phyloP scores from a whole-genome alignment of 2,329 filamentous ascomycete genomes.

The Ampelomyces quisqualis region DNA sequence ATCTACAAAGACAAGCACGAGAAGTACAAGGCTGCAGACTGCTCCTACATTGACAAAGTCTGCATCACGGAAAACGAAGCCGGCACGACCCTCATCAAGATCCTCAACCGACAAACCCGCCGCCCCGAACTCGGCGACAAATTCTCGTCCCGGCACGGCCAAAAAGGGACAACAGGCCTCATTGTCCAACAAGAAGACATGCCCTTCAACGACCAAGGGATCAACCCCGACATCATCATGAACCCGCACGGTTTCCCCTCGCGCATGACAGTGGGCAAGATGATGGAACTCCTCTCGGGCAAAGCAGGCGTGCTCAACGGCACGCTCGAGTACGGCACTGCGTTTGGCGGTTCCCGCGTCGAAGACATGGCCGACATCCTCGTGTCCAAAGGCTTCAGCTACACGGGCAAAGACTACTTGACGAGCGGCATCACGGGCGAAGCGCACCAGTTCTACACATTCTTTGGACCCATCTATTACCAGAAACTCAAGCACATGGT shows the following conservation, averaged over 20 bases:
- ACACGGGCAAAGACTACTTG: constrained; percentile 96
- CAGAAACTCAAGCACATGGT: constrained; percentile 99
- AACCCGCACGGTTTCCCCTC: constrained; percentile 99
- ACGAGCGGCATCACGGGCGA: constrained; percentile 95
- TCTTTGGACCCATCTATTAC: constrained; percentile 98
- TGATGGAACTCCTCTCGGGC: constrained; percentile 90
- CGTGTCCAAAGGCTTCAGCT: constrained; percentile 86
- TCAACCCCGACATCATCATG: constrained; percentile 99
- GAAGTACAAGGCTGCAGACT: constrained; percentile 81
- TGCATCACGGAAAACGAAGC: constrained; percentile 86
- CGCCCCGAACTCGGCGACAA: constrained; percentile 96
- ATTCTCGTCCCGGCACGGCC: constrained; percentile 96
- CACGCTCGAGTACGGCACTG: constrained; percentile 85
- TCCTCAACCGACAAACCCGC: constrained; percentile 93
- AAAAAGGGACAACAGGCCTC: constrained; percentile 96
- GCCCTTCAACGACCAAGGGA: constrained; percentile 87
- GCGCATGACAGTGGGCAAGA: constrained; percentile 98
- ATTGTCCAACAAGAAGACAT: constrained; percentile 96
- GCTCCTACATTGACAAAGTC: constrained; percentile 91
- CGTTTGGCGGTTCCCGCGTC: constrained; percentile 78
- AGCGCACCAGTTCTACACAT: constrained; percentile 90
- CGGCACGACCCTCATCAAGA: constrained; percentile 84
- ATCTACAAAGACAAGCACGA: constrained; percentile 67
- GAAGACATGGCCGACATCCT: constrained; percentile 87
- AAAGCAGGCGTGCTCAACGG: constrained; percentile 89